Evolutionary conservation across 2,329 filamentous ascomycete genomes (phyloP).

Genomic region (Simplicillium aogashimaense): DNA sequence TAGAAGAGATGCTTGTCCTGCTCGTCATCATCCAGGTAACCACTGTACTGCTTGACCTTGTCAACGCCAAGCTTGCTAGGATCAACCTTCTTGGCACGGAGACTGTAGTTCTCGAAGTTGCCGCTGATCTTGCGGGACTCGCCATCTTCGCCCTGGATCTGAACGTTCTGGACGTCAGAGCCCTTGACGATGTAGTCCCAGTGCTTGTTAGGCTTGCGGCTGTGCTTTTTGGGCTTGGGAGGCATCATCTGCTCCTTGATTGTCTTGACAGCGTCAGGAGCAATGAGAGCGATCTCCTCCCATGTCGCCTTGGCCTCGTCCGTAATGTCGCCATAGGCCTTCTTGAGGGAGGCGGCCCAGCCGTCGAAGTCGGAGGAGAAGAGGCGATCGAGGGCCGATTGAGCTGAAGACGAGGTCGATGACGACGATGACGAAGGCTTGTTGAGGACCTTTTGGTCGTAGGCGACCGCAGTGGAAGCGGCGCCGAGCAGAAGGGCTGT

Average conservation of each 20-base stretch:
- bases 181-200: constrained; percentile 83
- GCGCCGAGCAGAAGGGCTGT: constrained; percentile 67
- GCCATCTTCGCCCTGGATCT: constrained; percentile 62
- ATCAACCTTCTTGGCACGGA: constrained; percentile 86
- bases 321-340: constrained; percentile 35
- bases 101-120: constrained; percentile 68
- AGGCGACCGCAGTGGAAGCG: constrained; percentile 56
- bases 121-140: constrained; percentile 71
- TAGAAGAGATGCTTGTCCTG: constrained; percentile 98
- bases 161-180: constrained; percentile 65
- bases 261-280: constrained; percentile 57
- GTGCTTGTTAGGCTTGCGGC: constrained; percentile 60
- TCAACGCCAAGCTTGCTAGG: constrained; percentile 78
- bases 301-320: constrained; percentile 63
- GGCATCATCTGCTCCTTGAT: constrained; percentile 57
- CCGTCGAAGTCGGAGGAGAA: constrained; percentile 11
- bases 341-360: constrained; percentile 17
- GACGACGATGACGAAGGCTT: constrained; percentile 6
- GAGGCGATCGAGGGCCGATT: constrained; percentile 12
- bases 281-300: constrained; percentile 72
- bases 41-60: constrained; percentile 94
- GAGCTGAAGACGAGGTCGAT: constrained; percentile 8
- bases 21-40: constrained; percentile 93
- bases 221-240: constrained; percentile 70
- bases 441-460: constrained; percentile 48